Base-by-base conservation (phyloP, 768 basidiomycete species). In the Psilocybe tampanensis region DNA sequence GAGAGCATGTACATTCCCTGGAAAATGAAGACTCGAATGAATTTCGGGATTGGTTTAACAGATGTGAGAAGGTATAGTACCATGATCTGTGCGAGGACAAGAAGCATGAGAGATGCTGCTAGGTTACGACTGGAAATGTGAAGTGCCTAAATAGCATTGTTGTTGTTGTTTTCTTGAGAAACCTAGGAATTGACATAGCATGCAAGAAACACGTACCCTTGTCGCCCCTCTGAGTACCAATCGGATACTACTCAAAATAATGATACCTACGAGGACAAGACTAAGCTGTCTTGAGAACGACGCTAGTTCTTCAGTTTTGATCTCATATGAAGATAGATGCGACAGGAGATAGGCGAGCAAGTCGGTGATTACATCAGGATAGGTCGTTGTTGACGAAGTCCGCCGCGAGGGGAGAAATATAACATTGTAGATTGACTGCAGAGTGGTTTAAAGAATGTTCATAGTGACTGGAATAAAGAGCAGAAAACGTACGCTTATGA, bases 1-100 rank as follows among this genome's bases (percentile, higher is more conserved):
- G 90, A 87, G 24, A 94, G 82, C 33, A 94, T 81, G 67, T 94
- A 94, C 42, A 90, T 88, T 11, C 88, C 89, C 92, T 94, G 61
- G 23, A 13, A 39, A 39, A 39, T 15, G 3, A n/a, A 53, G 44
- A 33, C 39, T 24, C 22, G 17, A 49, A 24, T 54, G 39, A 24
- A 22, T 13, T 22, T 44, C 45, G 58, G 26, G 34, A 21, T n/a
- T n/a, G n/a, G n/a, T n/a, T n/a, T n/a, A 43, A 21, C 13, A 53
- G 58, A 44, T 13, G 21, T n/a, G 45, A 32, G 17, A 34, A 13
- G 23, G 65, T n/a, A 49, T 15, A 21, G 32, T 61, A 91, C 92
- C 92, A 94, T 92, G 45, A 94, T 77, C 67, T 94, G 91, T 7
- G 91, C 88, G 21, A 94, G 79, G 9, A 88, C 70, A 26, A 94